Evolutionary conservation across 306 rosid species (phyloP), one percentile per base, ranked within the genome.

Genomic region (Acacia crassicarpa): DNA sequence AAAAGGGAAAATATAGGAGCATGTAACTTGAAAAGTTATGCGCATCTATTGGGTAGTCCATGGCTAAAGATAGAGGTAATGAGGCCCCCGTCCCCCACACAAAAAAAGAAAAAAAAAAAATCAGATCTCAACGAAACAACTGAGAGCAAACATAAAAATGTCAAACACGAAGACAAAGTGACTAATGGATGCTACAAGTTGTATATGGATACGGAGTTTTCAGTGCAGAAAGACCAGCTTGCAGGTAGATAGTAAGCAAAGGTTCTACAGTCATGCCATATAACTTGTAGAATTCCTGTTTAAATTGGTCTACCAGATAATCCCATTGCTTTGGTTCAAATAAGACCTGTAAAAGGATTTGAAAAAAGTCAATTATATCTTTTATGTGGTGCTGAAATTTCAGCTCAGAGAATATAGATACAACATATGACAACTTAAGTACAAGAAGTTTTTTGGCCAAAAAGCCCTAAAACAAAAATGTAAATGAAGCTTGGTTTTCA

Each of bases 231-330:
- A 95, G 89, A 48, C 99, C 98, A 56, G 98, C 99, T 92, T 93
- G 99, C 78, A 95, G 86, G 84, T 92, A 95, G 73, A 95, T 95
- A 81, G 90, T 91, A 48, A 95, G 97, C 89, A 95, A 83, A 56
- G 99, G 99, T 85, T 93, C 99, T 33, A 92, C 89, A 3, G 98
- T 92, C 99, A 93, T 93, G 91, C 99, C 98, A 80, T 95, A 93
- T 88, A 95, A 87, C 86, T 91, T 95, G 94, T 98, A 95, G 90
- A 95, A 95, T 81, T 95, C 99, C 91, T 93, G 98, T 84, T 92
- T 95, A 81, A 95, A 95, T 82, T 86, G 97, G 76, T 93, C 92
- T 68, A 92, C 99, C 62, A 93, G 91, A 87, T 77, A 80, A 86
- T 95, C 96, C 99, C 99, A 95, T 82, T 95, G 99, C 86, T 91